A percentile compares a stretch with the other conserved stretches of the same genome.
Conservation (phyloP, 2,329 filamentous ascomycete species). For the Sclerotinia minor region DNA sequence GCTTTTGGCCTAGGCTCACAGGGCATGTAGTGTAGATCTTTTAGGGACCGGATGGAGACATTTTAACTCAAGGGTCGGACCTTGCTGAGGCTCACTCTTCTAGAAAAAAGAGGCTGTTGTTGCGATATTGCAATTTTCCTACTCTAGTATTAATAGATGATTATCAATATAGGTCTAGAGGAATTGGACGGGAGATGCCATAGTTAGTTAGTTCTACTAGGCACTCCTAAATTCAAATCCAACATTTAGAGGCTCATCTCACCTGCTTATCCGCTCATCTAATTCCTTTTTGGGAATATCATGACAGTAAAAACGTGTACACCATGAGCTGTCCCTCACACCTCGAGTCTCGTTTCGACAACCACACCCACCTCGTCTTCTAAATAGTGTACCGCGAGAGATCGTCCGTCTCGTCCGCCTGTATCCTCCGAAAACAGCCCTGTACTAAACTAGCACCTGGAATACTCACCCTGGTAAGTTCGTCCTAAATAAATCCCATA, state of each 20-base stretch:
- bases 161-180: neutral
- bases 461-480: conserved; percentile 5
- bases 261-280: conserved; percentile 14
- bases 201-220: no score
- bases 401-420: conserved; percentile 1
- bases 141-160: conserved; percentile 6
- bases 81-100: conserved; percentile 8
- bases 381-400: neutral
- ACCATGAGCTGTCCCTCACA: neutral
- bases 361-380: neutral
- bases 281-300: neutral
- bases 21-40: conserved; percentile 16
- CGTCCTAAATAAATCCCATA: conserved; percentile 3
- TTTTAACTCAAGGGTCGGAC: conserved; percentile 15
- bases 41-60: neutral
- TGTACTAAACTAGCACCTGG: neutral
- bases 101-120: conserved; percentile 2
- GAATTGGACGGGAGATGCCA: neutral
- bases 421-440: neutral
- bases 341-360: conserved; percentile 7
- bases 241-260: conserved; percentile 13
- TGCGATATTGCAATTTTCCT: conserved; percentile 8
- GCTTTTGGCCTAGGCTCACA: neutral
- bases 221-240: neutral
- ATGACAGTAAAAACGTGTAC: no score